These are phyloP conservation scores for Anaeromyces robustus DNA, from an alignment of 192 early-diverging fungal genomes.

Conservation along the genomic window DNA sequence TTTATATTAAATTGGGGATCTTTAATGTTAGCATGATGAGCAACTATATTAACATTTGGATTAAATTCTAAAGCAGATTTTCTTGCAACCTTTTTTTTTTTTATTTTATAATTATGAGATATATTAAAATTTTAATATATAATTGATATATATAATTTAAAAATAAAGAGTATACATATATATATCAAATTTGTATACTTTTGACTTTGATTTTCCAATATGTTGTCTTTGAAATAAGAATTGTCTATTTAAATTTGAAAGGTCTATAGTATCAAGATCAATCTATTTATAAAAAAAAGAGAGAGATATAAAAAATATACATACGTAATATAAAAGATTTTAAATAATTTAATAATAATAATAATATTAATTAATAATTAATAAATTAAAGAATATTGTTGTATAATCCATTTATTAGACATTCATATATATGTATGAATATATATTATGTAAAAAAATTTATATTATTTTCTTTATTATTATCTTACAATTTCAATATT, in stretches of 20 bases:
- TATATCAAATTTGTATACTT: conserved; percentile 25
- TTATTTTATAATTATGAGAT: no score
- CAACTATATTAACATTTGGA: conserved; percentile 52
- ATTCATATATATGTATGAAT: no score
- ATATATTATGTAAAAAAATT: no score
- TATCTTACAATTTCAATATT: conserved; percentile 55
- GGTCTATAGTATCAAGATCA: conserved; percentile 95
- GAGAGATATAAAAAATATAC: neutral
- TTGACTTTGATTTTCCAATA: conserved; percentile 81
- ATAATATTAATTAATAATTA: no score
- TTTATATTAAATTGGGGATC: conserved; percentile 63
- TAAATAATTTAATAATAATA: neutral
- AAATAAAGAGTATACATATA: no score
- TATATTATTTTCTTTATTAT: neutral
- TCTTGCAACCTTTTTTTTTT: conserved; percentile 48
- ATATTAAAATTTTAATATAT: no score
- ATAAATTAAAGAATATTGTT: no score
- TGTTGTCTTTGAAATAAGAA: conserved; percentile 93
- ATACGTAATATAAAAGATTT: neutral
- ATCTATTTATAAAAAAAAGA: conserved; percentile 30
- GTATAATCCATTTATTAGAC: no score
- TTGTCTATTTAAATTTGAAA: conserved; percentile 97
- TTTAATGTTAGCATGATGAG: conserved; percentile 80
- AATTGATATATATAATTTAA: no score
- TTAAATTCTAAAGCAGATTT: conserved; percentile 76